phyloP scores from a whole-genome alignment of 202 grass and related monocot species.

The Digitaria exilis region DNA sequence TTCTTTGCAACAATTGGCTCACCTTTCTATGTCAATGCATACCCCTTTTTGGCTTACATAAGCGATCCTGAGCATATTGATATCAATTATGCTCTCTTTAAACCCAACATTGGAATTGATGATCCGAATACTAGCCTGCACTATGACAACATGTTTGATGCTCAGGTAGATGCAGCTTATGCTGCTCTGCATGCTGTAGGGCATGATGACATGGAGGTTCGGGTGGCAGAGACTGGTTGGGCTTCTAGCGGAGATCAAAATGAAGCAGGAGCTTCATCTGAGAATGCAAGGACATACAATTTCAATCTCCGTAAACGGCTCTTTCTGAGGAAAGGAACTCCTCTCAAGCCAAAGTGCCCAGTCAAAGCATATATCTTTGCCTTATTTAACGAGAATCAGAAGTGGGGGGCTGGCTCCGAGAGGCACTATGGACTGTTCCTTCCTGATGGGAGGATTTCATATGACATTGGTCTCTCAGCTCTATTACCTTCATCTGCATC shows the following conservation, averaged over 20 bases:
- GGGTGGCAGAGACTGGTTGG: conserved; percentile 92
- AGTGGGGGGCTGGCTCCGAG: conserved; percentile 64
- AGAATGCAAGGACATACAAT: conserved; percentile 94
- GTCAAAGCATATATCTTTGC: conserved; percentile 95
- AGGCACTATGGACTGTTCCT: conserved; percentile 88
- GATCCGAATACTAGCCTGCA: conserved; percentile 81
- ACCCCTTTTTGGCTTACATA: conserved; percentile 95
- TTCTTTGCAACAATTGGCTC: conserved; percentile 64
- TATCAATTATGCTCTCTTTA: conserved; percentile 92
- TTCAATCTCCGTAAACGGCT: conserved; percentile 85
- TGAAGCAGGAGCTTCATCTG: conserved; percentile 66
- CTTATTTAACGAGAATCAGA: conserved; percentile 88
- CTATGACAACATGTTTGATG: conserved; percentile 98
- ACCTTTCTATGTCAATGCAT: conserved; percentile 85
- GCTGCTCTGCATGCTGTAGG: conserved; percentile 76
- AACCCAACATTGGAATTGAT: conserved; percentile 69
- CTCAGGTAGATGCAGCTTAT: conserved; percentile 96
- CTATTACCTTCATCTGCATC: conserved; percentile 67
- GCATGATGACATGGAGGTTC: conserved; percentile 83
- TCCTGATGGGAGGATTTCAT: conserved; percentile 86
- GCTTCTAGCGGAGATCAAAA: conserved; percentile 74
- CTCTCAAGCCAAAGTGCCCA: conserved; percentile 73
- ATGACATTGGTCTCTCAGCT: conserved; percentile 74
- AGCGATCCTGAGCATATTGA: conserved; percentile 72
- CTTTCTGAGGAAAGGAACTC: conserved; percentile 91